Percentiles rank a stretch among this genome's conserved stretches.
phyloP scores from a whole-genome alignment of 768 basidiomycete species.

The Lactifluus hygrophoroides region DNA sequence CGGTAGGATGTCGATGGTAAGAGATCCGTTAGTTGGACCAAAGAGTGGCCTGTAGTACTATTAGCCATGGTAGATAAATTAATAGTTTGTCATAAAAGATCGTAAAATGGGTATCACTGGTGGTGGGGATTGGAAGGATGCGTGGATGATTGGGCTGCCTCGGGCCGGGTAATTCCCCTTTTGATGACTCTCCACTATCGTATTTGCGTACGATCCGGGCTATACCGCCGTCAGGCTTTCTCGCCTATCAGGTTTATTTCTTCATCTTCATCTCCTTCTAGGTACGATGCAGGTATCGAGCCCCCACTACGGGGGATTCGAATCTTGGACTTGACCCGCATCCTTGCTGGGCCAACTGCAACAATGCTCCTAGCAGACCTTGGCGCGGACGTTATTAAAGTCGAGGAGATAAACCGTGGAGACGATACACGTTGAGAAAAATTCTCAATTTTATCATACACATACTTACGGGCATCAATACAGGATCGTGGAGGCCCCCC shows the following conservation, averaged over 20 bases:
- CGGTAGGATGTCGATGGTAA: constrained; percentile 41
- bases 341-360: constrained; percentile 87
- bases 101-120: background rate
- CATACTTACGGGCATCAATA: background rate
- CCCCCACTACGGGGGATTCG: constrained; percentile 75
- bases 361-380: constrained; percentile 91
- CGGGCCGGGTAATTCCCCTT: background rate
- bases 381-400: constrained; percentile 89
- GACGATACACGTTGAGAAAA: constrained; percentile 73
- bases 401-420: constrained; percentile 71
- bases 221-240: background rate
- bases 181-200: background rate
- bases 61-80: constrained; percentile 6
- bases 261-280: background rate
- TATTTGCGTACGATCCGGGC: background rate
- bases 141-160: no score
- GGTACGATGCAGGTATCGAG: constrained; percentile 41
- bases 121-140: no score
- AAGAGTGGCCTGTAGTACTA: background rate
- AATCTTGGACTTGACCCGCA: constrained; percentile 84
- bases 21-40: constrained; percentile 24
- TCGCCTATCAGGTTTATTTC: background rate
- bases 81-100: background rate
- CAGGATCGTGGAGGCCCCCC: constrained; percentile 31
- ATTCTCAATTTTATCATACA: constrained; percentile 1